Evolutionary conservation across 768 basidiomycete species (phyloP).

Genomic region (Mycena galopus): DNA sequence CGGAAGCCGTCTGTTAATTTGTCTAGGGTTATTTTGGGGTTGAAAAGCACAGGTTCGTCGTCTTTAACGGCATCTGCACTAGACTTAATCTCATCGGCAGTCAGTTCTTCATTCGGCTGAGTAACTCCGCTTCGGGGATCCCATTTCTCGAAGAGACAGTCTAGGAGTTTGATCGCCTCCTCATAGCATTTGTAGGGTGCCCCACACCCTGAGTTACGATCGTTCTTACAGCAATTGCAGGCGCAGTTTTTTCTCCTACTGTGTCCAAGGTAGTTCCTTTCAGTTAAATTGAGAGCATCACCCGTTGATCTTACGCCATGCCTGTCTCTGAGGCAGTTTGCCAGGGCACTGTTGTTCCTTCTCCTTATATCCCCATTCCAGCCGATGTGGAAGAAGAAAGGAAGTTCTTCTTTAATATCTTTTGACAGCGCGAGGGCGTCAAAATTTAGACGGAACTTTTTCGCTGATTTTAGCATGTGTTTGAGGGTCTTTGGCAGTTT

Average conservation of each 20-base stretch:
- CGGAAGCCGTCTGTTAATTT: neutral
- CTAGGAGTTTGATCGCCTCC: neutral
- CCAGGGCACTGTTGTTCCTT: neutral
- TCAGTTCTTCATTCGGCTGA: neutral
- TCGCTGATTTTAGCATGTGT: neutral
- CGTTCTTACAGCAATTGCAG: neutral
- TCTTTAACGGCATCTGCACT: neutral
- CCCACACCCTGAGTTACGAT: neutral
- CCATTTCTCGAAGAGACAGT: neutral
- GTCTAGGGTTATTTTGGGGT: neutral
- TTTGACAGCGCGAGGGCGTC: neutral
- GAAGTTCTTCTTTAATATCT: neutral
- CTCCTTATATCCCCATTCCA: neutral
- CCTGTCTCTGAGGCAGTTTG: neutral
- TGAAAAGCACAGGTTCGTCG: neutral
- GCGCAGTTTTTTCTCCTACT: neutral
- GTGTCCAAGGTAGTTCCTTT: neutral
- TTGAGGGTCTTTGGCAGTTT: neutral
- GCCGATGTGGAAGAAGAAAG: neutral
- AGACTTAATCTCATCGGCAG: neutral
- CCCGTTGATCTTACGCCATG: neutral
- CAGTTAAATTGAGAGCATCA: neutral
- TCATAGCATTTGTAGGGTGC: neutral
- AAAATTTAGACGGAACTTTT: neutral
- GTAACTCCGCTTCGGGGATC: neutral